Conservation (phyloP, 2,329 filamentous ascomycete genomes). For the Fusarium gaditjirri region DNA sequence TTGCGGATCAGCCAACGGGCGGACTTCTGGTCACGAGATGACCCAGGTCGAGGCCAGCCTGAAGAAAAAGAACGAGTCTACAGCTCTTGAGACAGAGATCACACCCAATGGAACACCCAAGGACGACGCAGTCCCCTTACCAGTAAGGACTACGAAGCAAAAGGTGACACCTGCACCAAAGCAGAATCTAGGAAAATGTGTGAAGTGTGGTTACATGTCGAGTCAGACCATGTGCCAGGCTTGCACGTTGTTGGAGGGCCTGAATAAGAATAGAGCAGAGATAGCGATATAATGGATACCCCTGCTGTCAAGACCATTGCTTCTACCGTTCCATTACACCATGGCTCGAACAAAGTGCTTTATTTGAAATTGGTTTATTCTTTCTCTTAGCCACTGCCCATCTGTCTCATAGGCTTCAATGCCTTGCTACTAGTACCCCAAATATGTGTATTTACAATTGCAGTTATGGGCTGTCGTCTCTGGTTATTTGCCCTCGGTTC, state of each 20-base stretch:
- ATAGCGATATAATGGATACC: conserved; percentile 60
- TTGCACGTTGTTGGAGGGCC: conserved; percentile 85
- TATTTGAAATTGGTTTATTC: conserved; percentile 25
- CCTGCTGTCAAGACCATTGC: neutral
- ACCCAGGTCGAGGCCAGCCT: conserved; percentile 76
- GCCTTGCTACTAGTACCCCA: conserved; percentile 8
- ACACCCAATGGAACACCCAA: conserved; percentile 38
- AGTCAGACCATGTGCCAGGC: conserved; percentile 95
- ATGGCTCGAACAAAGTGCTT: neutral
- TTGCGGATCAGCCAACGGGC: conserved; percentile 74
- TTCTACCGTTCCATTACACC: neutral
- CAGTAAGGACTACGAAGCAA: conserved; percentile 46
- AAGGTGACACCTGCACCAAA: conserved; percentile 54
- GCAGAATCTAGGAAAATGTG: conserved; percentile 84
- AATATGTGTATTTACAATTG: conserved; percentile 39
- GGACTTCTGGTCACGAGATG: conserved; percentile 79
- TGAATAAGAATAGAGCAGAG: conserved; percentile 81
- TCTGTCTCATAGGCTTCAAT: conserved; percentile 3
- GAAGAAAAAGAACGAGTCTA: conserved; percentile 32
- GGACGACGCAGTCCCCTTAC: conserved; percentile 49
- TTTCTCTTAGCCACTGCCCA: conserved; percentile 16
- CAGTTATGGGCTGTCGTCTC: conserved; percentile 14
- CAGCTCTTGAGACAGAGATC: conserved; percentile 49
- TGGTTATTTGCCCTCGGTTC: conserved; percentile 16
- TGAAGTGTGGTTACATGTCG: conserved; percentile 92